These are phyloP conservation scores for Alternaria brassicicola DNA, from an alignment of 2,329 filamentous ascomycete genomes.

Conservation along the genomic window DNA sequence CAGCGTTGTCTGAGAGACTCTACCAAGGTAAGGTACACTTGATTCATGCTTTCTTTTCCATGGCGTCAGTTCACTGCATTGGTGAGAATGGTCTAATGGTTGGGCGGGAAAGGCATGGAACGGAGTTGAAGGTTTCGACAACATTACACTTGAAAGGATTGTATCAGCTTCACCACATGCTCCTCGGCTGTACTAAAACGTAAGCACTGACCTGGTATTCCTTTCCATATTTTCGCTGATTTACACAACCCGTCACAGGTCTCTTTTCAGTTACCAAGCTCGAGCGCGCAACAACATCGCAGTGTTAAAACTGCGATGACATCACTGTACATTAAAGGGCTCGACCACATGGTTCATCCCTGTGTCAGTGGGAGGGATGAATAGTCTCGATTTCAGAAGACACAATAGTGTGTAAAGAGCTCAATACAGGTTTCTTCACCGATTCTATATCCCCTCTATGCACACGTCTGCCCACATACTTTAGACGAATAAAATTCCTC, in stretches of 20 bases:
- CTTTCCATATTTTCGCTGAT: slow-evolving; percentile 1
- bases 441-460: neutral
- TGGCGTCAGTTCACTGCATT: slow-evolving; percentile 10
- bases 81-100: slow-evolving; percentile 1
- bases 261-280: neutral
- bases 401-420: neutral
- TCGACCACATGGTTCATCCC: neutral
- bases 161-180: neutral
- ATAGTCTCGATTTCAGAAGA: neutral
- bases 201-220: slow-evolving; percentile 6
- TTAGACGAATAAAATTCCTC: neutral
- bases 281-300: neutral
- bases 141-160: neutral
- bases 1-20: slow-evolving; percentile 61
- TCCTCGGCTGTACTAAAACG: neutral
- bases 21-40: neutral
- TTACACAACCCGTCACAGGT: slow-evolving; percentile 15
- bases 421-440: neutral
- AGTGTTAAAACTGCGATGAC: neutral
- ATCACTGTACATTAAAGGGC: neutral
- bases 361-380: neutral
- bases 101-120: neutral
- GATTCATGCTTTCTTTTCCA: slow-evolving; percentile 3
- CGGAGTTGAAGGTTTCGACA: slow-evolving; percentile 3
- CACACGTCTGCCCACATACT: neutral